Evolutionary conservation across 2,329 filamentous ascomycete species (phyloP).

Genomic region (Fusarium incarnatum): DNA sequence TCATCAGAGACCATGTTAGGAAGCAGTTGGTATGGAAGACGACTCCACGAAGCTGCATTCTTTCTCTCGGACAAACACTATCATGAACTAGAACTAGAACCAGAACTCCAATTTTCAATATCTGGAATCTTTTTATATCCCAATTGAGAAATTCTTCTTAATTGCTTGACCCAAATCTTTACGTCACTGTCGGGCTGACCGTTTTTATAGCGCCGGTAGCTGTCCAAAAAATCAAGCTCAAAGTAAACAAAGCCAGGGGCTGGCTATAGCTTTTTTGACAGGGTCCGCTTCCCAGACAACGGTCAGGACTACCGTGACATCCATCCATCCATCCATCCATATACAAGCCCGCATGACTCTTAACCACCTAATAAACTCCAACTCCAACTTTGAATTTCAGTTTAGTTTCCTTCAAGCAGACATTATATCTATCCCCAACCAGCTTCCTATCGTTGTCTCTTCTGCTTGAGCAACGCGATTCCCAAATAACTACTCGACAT

Average conservation of each 20-base stretch:
- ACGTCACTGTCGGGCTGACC: slow-evolving; percentile 22
- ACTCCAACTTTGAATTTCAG: slow-evolving; percentile 26
- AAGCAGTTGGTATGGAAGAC: slow-evolving; percentile 30
- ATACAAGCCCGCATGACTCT: slow-evolving; percentile 33
- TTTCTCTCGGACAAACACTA: neutral
- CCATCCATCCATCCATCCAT: too few species aligned
- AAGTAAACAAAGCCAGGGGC: slow-evolving; percentile 55
- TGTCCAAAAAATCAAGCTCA: slow-evolving; percentile 52
- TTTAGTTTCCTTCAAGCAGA: slow-evolving; percentile 5
- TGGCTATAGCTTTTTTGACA: slow-evolving; percentile 42
- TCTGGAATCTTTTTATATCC: neutral
- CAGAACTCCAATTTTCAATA: neutral
- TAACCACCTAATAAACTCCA: slow-evolving; percentile 41
- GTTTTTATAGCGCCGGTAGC: slow-evolving; percentile 20
- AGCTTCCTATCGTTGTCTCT: slow-evolving; percentile 16
- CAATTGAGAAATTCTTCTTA: slow-evolving; percentile 5
- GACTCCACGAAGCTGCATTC: slow-evolving; percentile 39
- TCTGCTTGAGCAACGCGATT: slow-evolving; percentile 19
- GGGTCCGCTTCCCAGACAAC: slow-evolving; percentile 53
- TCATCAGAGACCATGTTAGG: slow-evolving; percentile 17
- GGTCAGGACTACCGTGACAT: slow-evolving; percentile 35
- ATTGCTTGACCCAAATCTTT: slow-evolving; percentile 7
- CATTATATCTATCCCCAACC: slow-evolving; percentile 3
- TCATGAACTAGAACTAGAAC: neutral
- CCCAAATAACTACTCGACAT: slow-evolving; percentile 24